A percentile compares a stretch with the other conserved stretches of the same genome.
These are phyloP conservation scores for Melastoma malabathricum DNA, from an alignment of 345 rosid genomes.

Conservation along the genomic window DNA sequence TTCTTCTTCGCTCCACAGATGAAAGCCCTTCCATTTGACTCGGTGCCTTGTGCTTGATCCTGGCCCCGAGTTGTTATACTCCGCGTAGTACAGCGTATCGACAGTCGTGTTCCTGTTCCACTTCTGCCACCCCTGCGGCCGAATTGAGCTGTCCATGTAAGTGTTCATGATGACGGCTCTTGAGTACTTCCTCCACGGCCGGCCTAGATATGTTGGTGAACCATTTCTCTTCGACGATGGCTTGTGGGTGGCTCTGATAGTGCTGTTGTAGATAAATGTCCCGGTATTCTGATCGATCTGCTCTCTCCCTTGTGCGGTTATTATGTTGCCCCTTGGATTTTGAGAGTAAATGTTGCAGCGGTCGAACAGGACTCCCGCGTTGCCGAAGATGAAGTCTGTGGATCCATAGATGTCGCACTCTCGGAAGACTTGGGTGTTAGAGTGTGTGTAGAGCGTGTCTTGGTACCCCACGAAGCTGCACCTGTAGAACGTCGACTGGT, in stretches of 20 bases:
- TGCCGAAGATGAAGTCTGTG: conserved; percentile 8
- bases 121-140: conserved; percentile 1
- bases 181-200: conserved; percentile 8
- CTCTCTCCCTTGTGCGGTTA: conserved; percentile 5
- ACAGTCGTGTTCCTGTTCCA: too few species aligned
- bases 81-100: too few species aligned
- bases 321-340: neutral
- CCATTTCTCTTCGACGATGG: neutral
- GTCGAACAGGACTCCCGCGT: conserved; percentile 1
- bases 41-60: too few species aligned
- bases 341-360: conserved; percentile 1
- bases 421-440: conserved; percentile 2
- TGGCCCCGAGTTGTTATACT: too few species aligned
- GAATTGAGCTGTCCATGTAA: neutral
- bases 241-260: neutral
- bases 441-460: conserved; percentile 6
- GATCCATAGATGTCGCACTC: neutral
- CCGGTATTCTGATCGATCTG: conserved; percentile 8
- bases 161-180: conserved; percentile 4
- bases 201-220: conserved; percentile 2
- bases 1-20: too few species aligned
- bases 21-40: too few species aligned
- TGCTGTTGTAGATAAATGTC: conserved; percentile 2
- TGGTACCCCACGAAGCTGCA: conserved; percentile 5
- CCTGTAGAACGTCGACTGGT: neutral